Conservation (phyloP, 2,329 filamentous ascomycete genomes). For the Sporothrix luriei region DNA sequence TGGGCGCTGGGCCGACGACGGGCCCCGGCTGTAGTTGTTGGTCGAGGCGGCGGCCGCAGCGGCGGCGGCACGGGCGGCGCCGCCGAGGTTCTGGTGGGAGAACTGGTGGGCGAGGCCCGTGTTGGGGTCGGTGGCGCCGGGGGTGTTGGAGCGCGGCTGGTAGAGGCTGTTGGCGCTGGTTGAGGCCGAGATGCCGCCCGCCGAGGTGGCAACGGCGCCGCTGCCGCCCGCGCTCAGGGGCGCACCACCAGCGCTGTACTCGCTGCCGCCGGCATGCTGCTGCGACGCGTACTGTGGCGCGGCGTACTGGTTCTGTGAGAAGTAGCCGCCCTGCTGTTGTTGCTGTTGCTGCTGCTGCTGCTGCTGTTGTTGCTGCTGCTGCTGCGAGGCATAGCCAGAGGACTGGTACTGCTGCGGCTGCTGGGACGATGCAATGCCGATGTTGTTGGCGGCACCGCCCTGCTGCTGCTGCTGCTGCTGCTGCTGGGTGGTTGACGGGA, state of each 20-base stretch:
- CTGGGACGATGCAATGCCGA: conserved; percentile 51
- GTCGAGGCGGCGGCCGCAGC: neutral
- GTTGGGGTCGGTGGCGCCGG: conserved; percentile 70
- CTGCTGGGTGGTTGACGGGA: conserved; percentile 48
- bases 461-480: conserved; percentile 39
- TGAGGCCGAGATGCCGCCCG: conserved; percentile 20
- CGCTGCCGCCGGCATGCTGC: conserved; percentile 42
- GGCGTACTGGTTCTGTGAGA: conserved; percentile 55
- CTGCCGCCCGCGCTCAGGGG: conserved; percentile 34
- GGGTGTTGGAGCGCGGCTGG: conserved; percentile 59
- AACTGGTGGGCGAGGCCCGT: conserved; percentile 94
- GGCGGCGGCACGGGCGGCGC: conserved; percentile 64
- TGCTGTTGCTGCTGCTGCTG: conserved; percentile 35
- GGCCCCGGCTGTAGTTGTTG: conserved; percentile 68
- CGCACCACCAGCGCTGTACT: conserved; percentile 29
- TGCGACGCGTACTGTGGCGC: conserved; percentile 37
- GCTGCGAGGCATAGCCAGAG: conserved; percentile 47
- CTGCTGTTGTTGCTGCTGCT: conserved; percentile 34
- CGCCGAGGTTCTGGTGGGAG: conserved; percentile 89
- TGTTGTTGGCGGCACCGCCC: conserved; percentile 37
- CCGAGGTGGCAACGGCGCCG: neutral
- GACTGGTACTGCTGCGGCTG: conserved; percentile 40
- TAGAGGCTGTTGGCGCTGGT: conserved; percentile 42
- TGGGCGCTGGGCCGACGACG: conserved; percentile 74
- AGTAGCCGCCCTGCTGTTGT: conserved; percentile 53